Percentiles rank a stretch among this genome's conserved stretches.
phyloP scores from a whole-genome alignment of 2,329 filamentous ascomycete species.

The Colletotrichum euphorbiae region DNA sequence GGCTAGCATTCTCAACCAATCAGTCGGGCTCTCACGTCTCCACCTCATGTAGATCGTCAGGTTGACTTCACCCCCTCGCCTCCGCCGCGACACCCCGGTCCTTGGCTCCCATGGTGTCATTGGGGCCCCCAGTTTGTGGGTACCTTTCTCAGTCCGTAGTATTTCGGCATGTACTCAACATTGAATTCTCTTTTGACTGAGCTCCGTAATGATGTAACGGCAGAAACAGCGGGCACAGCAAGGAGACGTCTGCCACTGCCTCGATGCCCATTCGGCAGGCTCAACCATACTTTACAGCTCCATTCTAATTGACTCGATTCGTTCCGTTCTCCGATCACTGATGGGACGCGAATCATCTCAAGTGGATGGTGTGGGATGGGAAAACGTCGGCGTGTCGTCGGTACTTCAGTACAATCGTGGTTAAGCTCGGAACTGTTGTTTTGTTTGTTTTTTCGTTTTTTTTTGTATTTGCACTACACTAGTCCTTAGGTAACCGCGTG shows the following conservation, averaged over 20 bases:
- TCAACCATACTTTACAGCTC: not conserved
- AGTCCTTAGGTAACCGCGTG: not conserved
- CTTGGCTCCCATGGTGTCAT: constrained; percentile 30
- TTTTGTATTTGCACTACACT: too few relatives aligned
- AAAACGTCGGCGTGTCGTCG: not conserved
- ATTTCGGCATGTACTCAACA: too few relatives aligned
- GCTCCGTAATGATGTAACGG: constrained; percentile 27
- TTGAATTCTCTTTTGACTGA: constrained; percentile 9
- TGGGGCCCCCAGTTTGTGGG: constrained; percentile 1
- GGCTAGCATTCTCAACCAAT: not conserved
- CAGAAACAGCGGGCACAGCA: not conserved
- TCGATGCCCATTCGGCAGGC: not conserved
- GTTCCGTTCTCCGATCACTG: constrained; percentile 14
- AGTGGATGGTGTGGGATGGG: constrained; percentile 22
- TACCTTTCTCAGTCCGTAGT: constrained; percentile 5
- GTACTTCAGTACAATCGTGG: too few relatives aligned
- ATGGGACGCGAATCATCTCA: constrained; percentile 7
- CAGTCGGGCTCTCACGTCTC: not conserved
- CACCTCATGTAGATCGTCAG: constrained; percentile 38
- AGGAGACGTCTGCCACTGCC: not conserved
- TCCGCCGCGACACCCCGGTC: constrained; percentile 18
- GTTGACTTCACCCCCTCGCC: constrained; percentile 15
- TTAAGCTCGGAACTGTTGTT: not conserved
- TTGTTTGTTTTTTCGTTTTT: too few relatives aligned
- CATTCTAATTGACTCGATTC: constrained; percentile 20